Evolutionary conservation across 306 rosid genomes (phyloP).

Genomic region (Cicer bijugum): DNA sequence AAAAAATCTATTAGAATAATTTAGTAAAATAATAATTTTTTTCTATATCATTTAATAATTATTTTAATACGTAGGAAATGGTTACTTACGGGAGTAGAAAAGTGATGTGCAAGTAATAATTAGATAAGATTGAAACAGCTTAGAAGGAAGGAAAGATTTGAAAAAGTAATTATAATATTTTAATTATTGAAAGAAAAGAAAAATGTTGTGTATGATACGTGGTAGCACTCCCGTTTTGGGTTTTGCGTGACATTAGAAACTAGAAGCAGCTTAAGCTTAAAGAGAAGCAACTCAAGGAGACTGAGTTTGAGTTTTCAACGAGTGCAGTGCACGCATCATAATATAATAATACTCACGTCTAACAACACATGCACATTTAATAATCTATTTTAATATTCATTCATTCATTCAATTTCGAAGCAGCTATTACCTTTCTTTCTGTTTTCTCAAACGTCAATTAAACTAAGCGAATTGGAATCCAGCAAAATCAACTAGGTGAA

Average conservation of each 20-base stretch:
- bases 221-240: background rate
- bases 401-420: background rate
- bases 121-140: background rate
- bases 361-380: background rate
- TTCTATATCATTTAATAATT: too few relatives aligned
- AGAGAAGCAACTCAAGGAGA: too few relatives aligned
- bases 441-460: background rate
- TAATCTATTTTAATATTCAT: too few relatives aligned
- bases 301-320: background rate
- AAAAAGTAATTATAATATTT: background rate
- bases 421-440: background rate
- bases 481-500: background rate
- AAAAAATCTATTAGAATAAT: too few relatives aligned
- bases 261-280: too few relatives aligned
- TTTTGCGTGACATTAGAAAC: background rate
- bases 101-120: constrained; percentile 10
- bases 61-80: too few relatives aligned
- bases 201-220: too few relatives aligned
- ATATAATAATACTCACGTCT: background rate
- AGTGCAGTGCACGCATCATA: constrained; percentile 12
- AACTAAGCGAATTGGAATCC: background rate
- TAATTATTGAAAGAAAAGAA: background rate
- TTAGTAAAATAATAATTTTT: too few relatives aligned
- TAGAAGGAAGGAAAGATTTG: background rate
- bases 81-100: background rate